A percentile compares a stretch with the other conserved stretches of the same genome.
phyloP scores from a whole-genome alignment of 1,284 basidiomycete species.

The Cystobasidium sp. region DNA sequence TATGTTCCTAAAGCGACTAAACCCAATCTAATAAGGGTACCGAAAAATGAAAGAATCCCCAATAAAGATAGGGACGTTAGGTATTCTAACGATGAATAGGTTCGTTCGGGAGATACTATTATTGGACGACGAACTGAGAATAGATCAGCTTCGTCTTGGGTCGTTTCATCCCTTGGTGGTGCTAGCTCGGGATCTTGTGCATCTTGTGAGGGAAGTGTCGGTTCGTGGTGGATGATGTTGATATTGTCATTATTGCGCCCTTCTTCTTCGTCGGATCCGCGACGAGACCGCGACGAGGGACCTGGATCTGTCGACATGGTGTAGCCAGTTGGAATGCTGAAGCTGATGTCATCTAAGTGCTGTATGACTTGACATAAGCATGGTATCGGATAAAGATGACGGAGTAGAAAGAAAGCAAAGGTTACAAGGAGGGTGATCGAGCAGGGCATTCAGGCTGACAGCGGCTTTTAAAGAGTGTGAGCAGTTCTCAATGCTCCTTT shows the following conservation, averaged over 20 bases:
- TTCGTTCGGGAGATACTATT: slow-evolving; percentile 9
- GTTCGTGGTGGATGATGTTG: too few species aligned
- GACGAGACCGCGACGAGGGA: too few species aligned
- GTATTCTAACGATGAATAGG: not conserved
- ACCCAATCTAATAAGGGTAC: slow-evolving; percentile 57
- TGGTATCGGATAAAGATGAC: too few species aligned
- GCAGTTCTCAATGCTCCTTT: not conserved
- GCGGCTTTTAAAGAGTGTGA: not conserved
- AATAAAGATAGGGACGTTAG: slow-evolving; percentile 54
- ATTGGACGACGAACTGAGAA: not conserved
- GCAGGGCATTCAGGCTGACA: not conserved
- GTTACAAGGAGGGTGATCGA: too few species aligned
- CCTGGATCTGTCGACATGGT: too few species aligned
- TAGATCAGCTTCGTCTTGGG: not conserved
- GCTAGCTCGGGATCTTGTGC: not conserved
- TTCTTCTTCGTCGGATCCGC: too few species aligned
- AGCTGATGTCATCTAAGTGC: too few species aligned
- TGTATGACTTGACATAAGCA: too few species aligned
- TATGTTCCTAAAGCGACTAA: slow-evolving; percentile 63
- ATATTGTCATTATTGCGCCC: too few species aligned
- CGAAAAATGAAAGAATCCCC: slow-evolving; percentile 57
- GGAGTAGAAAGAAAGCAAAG: too few species aligned
- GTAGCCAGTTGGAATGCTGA: too few species aligned
- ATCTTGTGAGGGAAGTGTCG: not conserved
- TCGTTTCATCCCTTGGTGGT: not conserved